These are phyloP conservation scores for Aspergillus ustus DNA, from an alignment of 2,329 filamentous ascomycete species.

Conservation along the genomic window DNA sequence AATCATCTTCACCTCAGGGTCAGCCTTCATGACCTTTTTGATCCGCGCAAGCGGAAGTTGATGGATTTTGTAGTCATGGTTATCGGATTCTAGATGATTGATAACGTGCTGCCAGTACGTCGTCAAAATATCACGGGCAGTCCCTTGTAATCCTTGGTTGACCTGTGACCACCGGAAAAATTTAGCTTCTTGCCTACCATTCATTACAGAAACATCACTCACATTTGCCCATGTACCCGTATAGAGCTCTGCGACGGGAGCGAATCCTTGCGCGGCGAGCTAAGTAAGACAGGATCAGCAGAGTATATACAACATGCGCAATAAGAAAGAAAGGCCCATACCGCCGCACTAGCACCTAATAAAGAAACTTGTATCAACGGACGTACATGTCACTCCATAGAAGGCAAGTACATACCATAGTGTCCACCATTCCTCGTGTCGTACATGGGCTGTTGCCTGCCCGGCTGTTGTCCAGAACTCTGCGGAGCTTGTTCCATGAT, in stretches of 20 bases:
- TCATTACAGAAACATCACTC: slow-evolving; percentile 39
- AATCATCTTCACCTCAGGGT: slow-evolving; percentile 99
- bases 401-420: slow-evolving; percentile 63
- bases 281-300: slow-evolving; percentile 45
- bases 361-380: slow-evolving; percentile 9
- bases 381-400: neutral
- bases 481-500: slow-evolving; percentile 62
- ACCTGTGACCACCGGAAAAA: slow-evolving; percentile 61
- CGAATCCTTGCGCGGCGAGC: slow-evolving; percentile 86
- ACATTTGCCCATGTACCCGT: slow-evolving; percentile 96
- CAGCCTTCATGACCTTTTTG: slow-evolving; percentile 99
- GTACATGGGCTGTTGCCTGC: slow-evolving; percentile 68
- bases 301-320: slow-evolving; percentile 1
- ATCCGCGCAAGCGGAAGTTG: slow-evolving; percentile 96
- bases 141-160: slow-evolving; percentile 89
- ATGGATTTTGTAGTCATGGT: slow-evolving; percentile 98
- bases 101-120: slow-evolving; percentile 99
- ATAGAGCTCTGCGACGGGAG: slow-evolving; percentile 87
- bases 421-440: slow-evolving; percentile 75
- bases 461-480: slow-evolving; percentile 62
- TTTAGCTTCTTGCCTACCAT: too few species aligned
- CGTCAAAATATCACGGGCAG: slow-evolving; percentile 95
- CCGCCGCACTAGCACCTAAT: slow-evolving; percentile 69
- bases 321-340: slow-evolving; percentile 49
- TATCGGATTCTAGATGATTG: slow-evolving; percentile 90